Evolutionary conservation across 2,329 filamentous ascomycete species (phyloP), one percentile per base, ranked within the genome.

Genomic region (Orbilia brochopaga): DNA sequence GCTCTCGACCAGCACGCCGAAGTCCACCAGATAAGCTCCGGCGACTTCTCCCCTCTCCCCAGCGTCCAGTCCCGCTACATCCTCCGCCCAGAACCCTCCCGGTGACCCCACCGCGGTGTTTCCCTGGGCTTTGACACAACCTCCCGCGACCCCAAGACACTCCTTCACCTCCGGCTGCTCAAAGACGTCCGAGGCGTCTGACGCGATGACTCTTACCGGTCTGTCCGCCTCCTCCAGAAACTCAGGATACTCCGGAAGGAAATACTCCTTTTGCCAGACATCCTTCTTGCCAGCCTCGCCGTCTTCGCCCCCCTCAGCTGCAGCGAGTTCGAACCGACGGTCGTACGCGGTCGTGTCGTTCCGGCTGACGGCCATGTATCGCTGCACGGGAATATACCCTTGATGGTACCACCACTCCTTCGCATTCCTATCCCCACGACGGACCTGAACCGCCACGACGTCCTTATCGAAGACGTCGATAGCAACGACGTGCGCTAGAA

Each of bases 81-180:
- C 69, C 35, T 73, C 69, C 6, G 55, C 57, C 69, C 61, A 65
- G 17, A 73, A 73, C 11, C 69, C 69, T 19, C 62, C 60, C 21
- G 69, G 69, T 23, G 27, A 15, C 15, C 69, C 69, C n/a, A 65
- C 69, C 23, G 40, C 56, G n/a, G 61, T 61, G 40, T 51, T 66
- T 13, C 60, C 69, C 51, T 73, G 60, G 1, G 62, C 69, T 6
- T 55, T 51, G 1, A 66, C 60, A 40, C 60, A 70, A 13, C 23
- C 54, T 0, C 66, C 59, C 1, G 21, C 19, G n/a, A 51, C 59
- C 2, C 27, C 27, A 32, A 19, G 21, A 19, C 65, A 69, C 0
- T 59, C 42, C 24, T 53, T 69, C 3, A 69, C 21, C 37, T 55
- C 60, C 13, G 42, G 15, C 1, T 64, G 35, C 13, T 70, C 44